Conservation (phyloP, 1,139 yeast species). For the Eremothecium coryli region DNA sequence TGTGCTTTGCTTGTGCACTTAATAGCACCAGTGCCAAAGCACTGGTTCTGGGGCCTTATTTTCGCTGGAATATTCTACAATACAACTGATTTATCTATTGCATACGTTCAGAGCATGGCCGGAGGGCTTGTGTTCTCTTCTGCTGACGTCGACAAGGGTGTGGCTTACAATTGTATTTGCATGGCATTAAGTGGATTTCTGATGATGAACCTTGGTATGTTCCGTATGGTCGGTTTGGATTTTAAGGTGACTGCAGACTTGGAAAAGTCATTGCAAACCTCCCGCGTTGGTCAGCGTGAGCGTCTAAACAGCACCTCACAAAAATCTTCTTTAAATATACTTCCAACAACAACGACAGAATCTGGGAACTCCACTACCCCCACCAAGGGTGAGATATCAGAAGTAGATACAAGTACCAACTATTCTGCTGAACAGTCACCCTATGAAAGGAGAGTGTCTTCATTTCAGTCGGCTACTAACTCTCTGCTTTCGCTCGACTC, state of each 20-base stretch:
- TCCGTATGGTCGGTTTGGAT: slow-evolving; percentile 61
- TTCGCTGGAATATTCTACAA: slow-evolving; percentile 76
- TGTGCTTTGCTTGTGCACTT: slow-evolving; percentile 31
- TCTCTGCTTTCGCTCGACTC: too few species aligned
- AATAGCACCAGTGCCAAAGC: slow-evolving; percentile 47
- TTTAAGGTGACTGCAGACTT: slow-evolving; percentile 35
- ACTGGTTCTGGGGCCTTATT: slow-evolving; percentile 70
- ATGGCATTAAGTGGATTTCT: slow-evolving; percentile 56
- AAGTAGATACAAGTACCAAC: too few species aligned
- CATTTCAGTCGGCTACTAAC: too few species aligned
- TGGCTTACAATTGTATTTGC: slow-evolving; percentile 74
- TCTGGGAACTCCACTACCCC: too few species aligned
- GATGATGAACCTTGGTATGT: slow-evolving; percentile 71
- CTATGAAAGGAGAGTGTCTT: too few species aligned
- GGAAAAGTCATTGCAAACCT: slow-evolving; percentile 7
- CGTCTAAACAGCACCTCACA: too few species aligned
- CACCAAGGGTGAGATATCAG: too few species aligned
- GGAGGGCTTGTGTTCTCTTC: slow-evolving; percentile 50
- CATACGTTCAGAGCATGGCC: slow-evolving; percentile 73
- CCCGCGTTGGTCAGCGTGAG: too few species aligned
- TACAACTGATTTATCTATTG: slow-evolving; percentile 80
- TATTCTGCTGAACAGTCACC: too few species aligned
- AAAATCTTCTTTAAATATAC: too few species aligned
- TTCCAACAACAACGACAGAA: too few species aligned
- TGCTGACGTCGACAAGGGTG: slow-evolving; percentile 59